Evolutionary conservation across 2,329 filamentous ascomycete species (phyloP), one percentile per base, ranked within the genome.

Genomic region (Trichophyton equinum): DNA sequence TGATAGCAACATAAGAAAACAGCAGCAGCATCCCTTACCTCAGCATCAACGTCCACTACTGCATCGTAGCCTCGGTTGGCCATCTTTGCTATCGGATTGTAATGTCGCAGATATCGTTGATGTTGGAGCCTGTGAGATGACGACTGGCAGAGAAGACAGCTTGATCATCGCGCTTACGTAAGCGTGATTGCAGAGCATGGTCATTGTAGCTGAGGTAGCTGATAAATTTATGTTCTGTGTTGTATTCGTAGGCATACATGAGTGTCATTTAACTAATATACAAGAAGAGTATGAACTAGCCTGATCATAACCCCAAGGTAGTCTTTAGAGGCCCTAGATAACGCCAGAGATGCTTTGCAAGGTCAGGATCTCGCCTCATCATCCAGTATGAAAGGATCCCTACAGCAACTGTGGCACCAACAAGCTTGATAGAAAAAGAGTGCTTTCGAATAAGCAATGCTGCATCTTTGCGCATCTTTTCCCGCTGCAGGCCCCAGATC

Each of bases 21-120:
- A 15, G 25, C 1, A 20, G 15, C 33, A 13, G 25, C 22, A 33
- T n/a, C 13, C 27, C 76, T 66, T 77, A 95, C 91, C 83, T 97
- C 94, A 70, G 94, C 89, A 74, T 99, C 94, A 61, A 97, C 87
- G 70, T 99, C 94, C 63, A 99, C 94, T 66, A 99, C 92, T 64
- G 95, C 94, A 79, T 99, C 94, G 75, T 99, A 99, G 68, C 91
- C 91, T 71, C 89, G 82, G 74, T 88, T 88, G 62, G 88, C 83
- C 88, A 91, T 91, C 15, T 59, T 59, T 3, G n/a, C 30, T 25
- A 46, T 49, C 33, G 27, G 13, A 18, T 42, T 27, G 18, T 40
- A 33, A 44, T 13, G 27, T 18, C 55, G 18, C 51, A 20, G 55
- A 11, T 42, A 15, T 57, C 33, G n/a, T 30, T 18, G 27, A 44